Evolutionary conservation across 768 basidiomycete genomes (phyloP).

Genomic region (Boletus eberwhitei): DNA sequence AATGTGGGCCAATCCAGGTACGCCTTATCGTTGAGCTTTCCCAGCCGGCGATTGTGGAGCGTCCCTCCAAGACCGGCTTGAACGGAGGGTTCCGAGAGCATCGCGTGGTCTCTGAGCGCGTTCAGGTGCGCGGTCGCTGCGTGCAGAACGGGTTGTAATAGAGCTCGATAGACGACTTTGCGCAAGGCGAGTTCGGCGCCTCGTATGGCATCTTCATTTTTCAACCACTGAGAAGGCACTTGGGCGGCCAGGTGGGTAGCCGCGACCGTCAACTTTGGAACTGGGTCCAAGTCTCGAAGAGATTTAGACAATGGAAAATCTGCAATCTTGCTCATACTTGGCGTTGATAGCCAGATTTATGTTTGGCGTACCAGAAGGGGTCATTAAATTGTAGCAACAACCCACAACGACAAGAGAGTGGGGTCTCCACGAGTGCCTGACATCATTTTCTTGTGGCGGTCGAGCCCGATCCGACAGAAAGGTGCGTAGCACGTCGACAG

Average conservation of each 20-base stretch:
- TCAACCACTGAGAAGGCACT: slow-evolving; percentile 60
- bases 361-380: slow-evolving; percentile 39
- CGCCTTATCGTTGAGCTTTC: slow-evolving; percentile 48
- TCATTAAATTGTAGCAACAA: slow-evolving; percentile 77
- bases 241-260: slow-evolving; percentile 69
- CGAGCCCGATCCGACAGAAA: slow-evolving; percentile 35
- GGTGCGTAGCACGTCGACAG: slow-evolving; percentile 60
- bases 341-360: not conserved
- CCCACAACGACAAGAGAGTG: slow-evolving; percentile 61
- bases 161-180: slow-evolving; percentile 71
- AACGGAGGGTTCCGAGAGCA: slow-evolving; percentile 3
- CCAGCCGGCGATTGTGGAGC: slow-evolving; percentile 44
- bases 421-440: slow-evolving; percentile 42
- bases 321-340: slow-evolving; percentile 18
- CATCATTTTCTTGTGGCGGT: slow-evolving; percentile 1
- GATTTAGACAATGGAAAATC: slow-evolving; percentile 55
- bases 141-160: slow-evolving; percentile 41
- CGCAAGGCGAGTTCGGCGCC: slow-evolving; percentile 51
- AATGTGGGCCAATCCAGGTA: slow-evolving; percentile 52
- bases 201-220: slow-evolving; percentile 29
- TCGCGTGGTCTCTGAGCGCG: not conserved
- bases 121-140: slow-evolving; percentile 1
- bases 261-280: slow-evolving; percentile 34
- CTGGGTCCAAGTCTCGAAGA: slow-evolving; percentile 16
- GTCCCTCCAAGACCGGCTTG: slow-evolving; percentile 37